Conservation (phyloP, 805 yeast species). For the Saturnispora ahearnii region DNA sequence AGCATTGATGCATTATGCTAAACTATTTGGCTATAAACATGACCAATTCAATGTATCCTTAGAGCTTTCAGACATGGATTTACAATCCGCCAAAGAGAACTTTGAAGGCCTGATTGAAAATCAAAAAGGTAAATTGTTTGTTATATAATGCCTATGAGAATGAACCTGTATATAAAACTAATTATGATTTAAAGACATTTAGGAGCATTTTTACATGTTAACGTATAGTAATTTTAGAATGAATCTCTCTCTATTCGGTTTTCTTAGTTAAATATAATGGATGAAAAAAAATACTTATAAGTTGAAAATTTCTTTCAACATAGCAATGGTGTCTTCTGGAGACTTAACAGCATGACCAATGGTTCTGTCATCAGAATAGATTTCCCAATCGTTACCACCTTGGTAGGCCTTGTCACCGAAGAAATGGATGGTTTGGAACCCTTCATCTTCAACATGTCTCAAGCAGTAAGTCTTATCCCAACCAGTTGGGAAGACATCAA, state of each 20-base stretch:
- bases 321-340: constrained; percentile 83
- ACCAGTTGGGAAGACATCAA: constrained; percentile 99
- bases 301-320: constrained; percentile 74
- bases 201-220: too few species aligned
- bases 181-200: too few species aligned
- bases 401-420: constrained; percentile 95
- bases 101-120: not conserved
- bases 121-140: not conserved
- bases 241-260: not conserved
- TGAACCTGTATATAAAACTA: too few species aligned
- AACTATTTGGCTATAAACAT: constrained; percentile 1
- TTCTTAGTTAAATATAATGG: not conserved
- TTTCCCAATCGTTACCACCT: constrained; percentile 99
- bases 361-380: constrained; percentile 85
- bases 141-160: not conserved
- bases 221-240: too few species aligned
- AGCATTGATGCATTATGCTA: not conserved
- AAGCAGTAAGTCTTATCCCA: constrained; percentile 99
- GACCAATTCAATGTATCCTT: not conserved
- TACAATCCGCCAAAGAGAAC: not conserved
- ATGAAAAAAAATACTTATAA: constrained; percentile 25
- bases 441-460: constrained; percentile 81
- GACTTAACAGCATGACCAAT: constrained; percentile 87
- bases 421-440: constrained; percentile 85
- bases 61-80: not conserved